These are phyloP conservation scores for Bimuria novae-zelandiae DNA, from an alignment of 2,329 filamentous ascomycete species.

Conservation along the genomic window DNA sequence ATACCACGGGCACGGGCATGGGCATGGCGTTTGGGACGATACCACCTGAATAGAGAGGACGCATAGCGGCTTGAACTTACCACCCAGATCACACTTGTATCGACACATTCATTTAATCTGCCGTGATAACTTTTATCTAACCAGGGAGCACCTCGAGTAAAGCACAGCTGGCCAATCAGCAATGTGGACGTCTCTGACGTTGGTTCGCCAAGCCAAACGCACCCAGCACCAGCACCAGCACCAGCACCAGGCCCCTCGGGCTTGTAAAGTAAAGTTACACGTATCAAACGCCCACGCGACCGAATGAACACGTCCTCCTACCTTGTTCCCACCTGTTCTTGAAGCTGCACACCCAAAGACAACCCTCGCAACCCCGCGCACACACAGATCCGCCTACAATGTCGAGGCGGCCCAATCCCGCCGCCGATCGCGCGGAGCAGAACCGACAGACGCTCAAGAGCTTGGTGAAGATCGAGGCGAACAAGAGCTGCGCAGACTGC, in stretches of 20 bases:
- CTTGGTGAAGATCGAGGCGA: constrained; percentile 89
- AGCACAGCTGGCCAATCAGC: constrained; percentile 11
- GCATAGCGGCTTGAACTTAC: background rate
- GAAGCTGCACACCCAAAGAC: background rate
- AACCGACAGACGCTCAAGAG: constrained; percentile 94
- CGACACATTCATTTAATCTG: background rate
- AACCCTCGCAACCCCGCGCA: background rate
- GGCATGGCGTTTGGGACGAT: constrained; percentile 17
- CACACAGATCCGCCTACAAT: constrained; percentile 53
- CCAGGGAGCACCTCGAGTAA: background rate
- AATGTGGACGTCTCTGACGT: background rate
- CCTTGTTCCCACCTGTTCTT: background rate
- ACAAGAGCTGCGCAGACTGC: constrained; percentile 98
- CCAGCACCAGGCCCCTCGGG: constrained; percentile 4
- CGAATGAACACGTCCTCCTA: background rate
- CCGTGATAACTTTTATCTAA: background rate
- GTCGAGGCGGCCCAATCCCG: constrained; percentile 81
- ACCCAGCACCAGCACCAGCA: background rate
- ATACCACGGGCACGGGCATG: constrained; percentile 23
- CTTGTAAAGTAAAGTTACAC: background rate
- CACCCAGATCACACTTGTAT: background rate
- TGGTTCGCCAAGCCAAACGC: constrained; percentile 7
- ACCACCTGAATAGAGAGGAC: constrained; percentile 10
- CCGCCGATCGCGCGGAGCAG: constrained; percentile 85
- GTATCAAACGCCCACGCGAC: constrained; percentile 1